A percentile compares a stretch with the other conserved stretches of the same genome.
Evolutionary conservation across 2,329 filamentous ascomycete species (phyloP).

Genomic region (Penicillium sp.): DNA sequence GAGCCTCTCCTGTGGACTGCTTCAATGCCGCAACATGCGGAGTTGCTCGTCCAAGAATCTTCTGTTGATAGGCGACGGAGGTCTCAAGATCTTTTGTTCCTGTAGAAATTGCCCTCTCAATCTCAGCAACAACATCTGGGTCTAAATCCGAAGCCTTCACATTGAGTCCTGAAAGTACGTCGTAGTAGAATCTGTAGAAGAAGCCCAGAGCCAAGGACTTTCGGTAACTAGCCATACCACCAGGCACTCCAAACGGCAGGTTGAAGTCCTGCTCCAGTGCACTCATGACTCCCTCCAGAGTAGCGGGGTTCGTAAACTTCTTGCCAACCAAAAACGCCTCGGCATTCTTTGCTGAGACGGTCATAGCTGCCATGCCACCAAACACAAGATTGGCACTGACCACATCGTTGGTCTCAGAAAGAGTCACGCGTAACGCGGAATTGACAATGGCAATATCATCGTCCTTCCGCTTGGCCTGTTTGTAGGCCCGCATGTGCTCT

Average conservation of each 20-base stretch:
- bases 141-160: conserved; percentile 58
- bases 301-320: conserved; percentile 73
- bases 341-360: conserved; percentile 78
- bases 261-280: conserved; percentile 88
- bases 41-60: conserved; percentile 78
- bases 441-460: conserved; percentile 99
- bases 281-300: conserved; percentile 84
- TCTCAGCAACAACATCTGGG: conserved; percentile 73
- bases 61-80: conserved; percentile 74
- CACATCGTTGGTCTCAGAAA: conserved; percentile 68
- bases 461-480: conserved; percentile 95
- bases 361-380: conserved; percentile 91
- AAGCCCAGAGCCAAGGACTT: conserved; percentile 88
- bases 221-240: conserved; percentile 95
- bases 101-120: conserved; percentile 77
- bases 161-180: conserved; percentile 63
- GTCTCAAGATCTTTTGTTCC: conserved; percentile 76
- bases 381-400: conserved; percentile 78
- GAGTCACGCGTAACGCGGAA: conserved; percentile 70
- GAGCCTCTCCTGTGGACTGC: conserved; percentile 88
- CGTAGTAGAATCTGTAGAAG: conserved; percentile 97
- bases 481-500: conserved; percentile 86
- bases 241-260: conserved; percentile 83
- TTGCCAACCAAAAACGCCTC: conserved; percentile 73
- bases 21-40: conserved; percentile 89